Evolutionary conservation across 2,329 filamentous ascomycete species (phyloP), one percentile per base, ranked within the genome.

Genomic region (Huntiella decipiens): DNA sequence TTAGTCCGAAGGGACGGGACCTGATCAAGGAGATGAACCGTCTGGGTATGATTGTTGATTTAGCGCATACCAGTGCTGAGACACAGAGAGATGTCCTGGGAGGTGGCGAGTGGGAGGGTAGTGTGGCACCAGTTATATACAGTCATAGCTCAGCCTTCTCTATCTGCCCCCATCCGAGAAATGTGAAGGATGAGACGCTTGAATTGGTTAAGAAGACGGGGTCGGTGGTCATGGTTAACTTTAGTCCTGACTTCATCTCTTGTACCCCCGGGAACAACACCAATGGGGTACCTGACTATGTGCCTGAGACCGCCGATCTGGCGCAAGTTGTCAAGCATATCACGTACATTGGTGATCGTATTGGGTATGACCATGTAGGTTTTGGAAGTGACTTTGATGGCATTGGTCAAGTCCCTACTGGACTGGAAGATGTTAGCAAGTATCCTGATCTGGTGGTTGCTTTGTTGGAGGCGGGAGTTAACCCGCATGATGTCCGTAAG

Each of bases 1-100:
- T 96, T 1, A 88, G 80, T 49, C 65, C 70, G 1, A 68, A 69
- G 1, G 88, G 88, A 4, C 71, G 73, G 44, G 58, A 67, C 10
- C 63, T 95, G 0, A 67, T 96, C 38, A 67, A 67, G 33, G 88
- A 96, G 65, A 95, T 96, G 87, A 96, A 95, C 59, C 74, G 88
- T 3, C 66, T 95, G 2, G 88, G 88, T 19, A 86, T 95, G 78
- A 76, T 95, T n/a, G 82, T 96, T 36, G 88, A 95, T 57, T 68
- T 95, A 33, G 72, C 82, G 5, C 88, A 95, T 59, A 66, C 67
- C 4, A 74, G 80, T 54, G 71, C 74, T 47, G 80, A 88, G 50
- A 94, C 87, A 0, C 91, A 92, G 83, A 64, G 77, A 5, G 82
- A 94, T 54, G 82, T 88, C 0, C 71, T 95, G 0, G 74, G 74